Conservation (phyloP, 2,329 filamentous ascomycete genomes). For the Diplodia mutila region DNA sequence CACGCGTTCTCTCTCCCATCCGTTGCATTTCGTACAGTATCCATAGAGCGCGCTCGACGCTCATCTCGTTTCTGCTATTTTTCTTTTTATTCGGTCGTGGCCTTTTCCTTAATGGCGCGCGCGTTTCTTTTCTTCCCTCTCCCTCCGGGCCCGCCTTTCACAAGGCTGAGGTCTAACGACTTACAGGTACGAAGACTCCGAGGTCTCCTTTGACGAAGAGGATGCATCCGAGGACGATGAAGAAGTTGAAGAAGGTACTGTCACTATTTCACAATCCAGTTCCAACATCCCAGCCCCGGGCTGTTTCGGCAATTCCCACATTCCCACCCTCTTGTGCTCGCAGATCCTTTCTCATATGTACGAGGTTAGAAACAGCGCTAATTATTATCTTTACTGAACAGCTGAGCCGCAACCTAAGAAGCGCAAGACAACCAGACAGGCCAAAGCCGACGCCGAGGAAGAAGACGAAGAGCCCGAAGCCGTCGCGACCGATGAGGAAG, state of each 20-base stretch:
- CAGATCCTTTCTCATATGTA: neutral
- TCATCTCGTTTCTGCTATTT: neutral
- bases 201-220: slow-evolving; percentile 26
- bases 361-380: neutral
- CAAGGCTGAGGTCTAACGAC: slow-evolving; percentile 20
- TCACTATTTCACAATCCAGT: neutral
- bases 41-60: neutral
- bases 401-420: slow-evolving; percentile 36
- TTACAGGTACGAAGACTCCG: slow-evolving; percentile 27
- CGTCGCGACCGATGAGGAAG: slow-evolving; percentile 30
- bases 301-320: neutral
- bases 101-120: neutral
- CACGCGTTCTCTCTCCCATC: neutral
- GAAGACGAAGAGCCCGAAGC: slow-evolving; percentile 27
- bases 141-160: neutral
- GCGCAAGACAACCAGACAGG: slow-evolving; percentile 34
- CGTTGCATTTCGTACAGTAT: neutral
- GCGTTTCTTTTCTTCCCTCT: neutral
- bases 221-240: slow-evolving; percentile 26
- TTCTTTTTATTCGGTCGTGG: neutral
- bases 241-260: slow-evolving; percentile 14
- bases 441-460: slow-evolving; percentile 28
- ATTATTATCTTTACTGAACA: neutral
- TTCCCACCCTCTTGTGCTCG: neutral
- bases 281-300: too few relatives aligned